These are phyloP conservation scores for Hypomyces rosellus DNA, from an alignment of 2,329 filamentous ascomycete species.

Conservation along the genomic window DNA sequence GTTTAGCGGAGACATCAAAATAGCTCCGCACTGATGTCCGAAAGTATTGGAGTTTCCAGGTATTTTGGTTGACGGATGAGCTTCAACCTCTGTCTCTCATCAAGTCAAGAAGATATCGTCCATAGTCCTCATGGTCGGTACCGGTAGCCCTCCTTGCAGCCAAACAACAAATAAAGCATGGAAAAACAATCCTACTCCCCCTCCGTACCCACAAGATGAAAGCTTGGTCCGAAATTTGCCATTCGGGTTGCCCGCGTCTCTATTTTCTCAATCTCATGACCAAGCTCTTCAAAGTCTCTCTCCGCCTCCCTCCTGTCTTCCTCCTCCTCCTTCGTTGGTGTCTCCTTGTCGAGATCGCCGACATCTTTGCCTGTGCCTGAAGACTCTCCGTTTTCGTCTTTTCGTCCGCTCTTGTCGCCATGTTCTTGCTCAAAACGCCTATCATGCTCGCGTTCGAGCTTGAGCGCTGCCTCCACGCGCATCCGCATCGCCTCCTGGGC, in stretches of 20 bases:
- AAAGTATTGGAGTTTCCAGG: too few species aligned
- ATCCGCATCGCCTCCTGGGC: conserved; percentile 11
- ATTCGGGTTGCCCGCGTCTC: conserved; percentile 10
- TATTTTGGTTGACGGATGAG: too few species aligned
- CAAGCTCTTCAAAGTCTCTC: conserved; percentile 5
- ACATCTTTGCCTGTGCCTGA: background rate
- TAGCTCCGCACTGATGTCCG: too few species aligned
- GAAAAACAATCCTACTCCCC: too few species aligned
- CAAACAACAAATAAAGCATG: too few species aligned
- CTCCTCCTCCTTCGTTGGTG: background rate
- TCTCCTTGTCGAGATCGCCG: background rate
- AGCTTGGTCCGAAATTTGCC: conserved; percentile 8
- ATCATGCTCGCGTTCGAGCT: conserved; percentile 6
- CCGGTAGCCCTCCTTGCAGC: too few species aligned
- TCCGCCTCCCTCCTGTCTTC: conserved; percentile 2
- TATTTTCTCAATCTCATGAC: conserved; percentile 8
- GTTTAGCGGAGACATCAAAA: too few species aligned
- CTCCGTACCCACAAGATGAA: conserved; percentile 4
- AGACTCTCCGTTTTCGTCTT: background rate
- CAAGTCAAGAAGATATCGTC: too few species aligned
- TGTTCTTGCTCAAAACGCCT: background rate
- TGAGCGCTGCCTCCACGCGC: conserved; percentile 9
- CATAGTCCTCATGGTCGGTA: too few species aligned
- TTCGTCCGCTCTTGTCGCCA: background rate
- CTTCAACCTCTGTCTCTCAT: too few species aligned